These are phyloP conservation scores for Penicillium glabrum DNA, from an alignment of 2,329 filamentous ascomycete genomes.

Conservation along the genomic window DNA sequence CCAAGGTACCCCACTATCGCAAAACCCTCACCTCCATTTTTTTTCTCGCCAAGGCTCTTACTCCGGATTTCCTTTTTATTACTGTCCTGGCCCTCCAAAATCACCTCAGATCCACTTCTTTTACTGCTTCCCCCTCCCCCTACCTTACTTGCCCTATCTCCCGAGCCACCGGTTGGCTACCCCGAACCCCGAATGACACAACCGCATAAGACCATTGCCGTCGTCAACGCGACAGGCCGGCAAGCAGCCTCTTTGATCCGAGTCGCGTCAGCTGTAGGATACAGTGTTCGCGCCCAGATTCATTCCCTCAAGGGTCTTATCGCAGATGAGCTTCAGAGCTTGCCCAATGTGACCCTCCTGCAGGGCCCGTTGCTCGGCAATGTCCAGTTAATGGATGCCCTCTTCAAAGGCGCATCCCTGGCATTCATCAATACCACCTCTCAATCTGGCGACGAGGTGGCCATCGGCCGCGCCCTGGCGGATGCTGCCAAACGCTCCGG, in stretches of 20 bases:
- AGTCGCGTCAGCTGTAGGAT: conserved; percentile 89
- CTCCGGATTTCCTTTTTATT: conserved; percentile 25
- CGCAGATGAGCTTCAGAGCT: conserved; percentile 76
- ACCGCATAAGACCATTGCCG: conserved; percentile 76
- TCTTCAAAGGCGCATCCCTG: conserved; percentile 81
- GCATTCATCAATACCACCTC: conserved; percentile 99
- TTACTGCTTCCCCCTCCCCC: conserved; percentile 7
- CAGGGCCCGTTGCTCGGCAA: conserved; percentile 69
- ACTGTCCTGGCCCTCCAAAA: conserved; percentile 16
- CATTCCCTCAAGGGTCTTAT: conserved; percentile 84
- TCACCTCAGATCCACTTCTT: conserved; percentile 9
- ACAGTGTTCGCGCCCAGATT: conserved; percentile 88
- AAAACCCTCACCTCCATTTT: conserved; percentile 21
- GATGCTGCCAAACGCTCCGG: conserved; percentile 83
- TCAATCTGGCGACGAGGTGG: conserved; percentile 83
- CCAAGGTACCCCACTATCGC: conserved; percentile 26
- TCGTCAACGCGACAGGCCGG: conserved; percentile 93
- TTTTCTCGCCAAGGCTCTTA: conserved; percentile 24
- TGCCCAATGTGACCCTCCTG: conserved; percentile 77
- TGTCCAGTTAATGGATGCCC: conserved; percentile 67
- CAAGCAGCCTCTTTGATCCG: conserved; percentile 95
- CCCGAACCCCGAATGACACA: conserved; percentile 38
- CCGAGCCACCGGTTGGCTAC: conserved; percentile 1
- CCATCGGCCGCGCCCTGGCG: conserved; percentile 83
- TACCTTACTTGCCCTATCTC: conserved; percentile 7